These are phyloP conservation scores for Diaporthe longicolla DNA, from an alignment of 2,329 filamentous ascomycete genomes.

Conservation along the genomic window DNA sequence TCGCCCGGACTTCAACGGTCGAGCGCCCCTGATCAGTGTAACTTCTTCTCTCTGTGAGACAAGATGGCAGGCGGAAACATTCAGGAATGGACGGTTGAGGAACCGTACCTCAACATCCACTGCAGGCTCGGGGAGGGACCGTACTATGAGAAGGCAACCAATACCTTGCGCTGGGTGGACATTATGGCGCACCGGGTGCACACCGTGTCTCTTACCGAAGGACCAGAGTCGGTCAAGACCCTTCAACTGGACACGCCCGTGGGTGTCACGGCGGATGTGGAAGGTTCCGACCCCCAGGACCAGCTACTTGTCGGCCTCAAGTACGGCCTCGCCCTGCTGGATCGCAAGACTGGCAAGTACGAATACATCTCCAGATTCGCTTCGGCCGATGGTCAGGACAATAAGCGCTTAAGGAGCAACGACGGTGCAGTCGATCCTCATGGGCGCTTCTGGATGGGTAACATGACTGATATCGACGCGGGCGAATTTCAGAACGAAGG, in stretches of 20 bases:
- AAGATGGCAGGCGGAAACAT: constrained; percentile 53
- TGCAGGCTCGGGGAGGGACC: constrained; percentile 82
- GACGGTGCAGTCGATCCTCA: constrained; percentile 86
- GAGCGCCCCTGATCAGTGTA: constrained; percentile 4
- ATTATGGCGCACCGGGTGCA: constrained; percentile 84
- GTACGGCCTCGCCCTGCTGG: constrained; percentile 83
- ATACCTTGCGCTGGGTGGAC: constrained; percentile 83
- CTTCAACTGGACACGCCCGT: constrained; percentile 67
- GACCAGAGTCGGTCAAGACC: constrained; percentile 74
- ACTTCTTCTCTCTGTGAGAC: constrained; percentile 11
- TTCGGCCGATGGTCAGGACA: constrained; percentile 53
- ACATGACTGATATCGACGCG: constrained; percentile 81
- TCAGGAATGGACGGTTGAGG: constrained; percentile 65
- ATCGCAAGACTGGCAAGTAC: constrained; percentile 71
- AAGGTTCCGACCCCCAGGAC: constrained; percentile 71
- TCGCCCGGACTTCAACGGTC: constrained; percentile 14
- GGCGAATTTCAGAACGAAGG: constrained; percentile 73
- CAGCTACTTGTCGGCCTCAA: constrained; percentile 86
- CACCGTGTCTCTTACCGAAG: constrained; percentile 75
- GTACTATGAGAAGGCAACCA: constrained; percentile 76
- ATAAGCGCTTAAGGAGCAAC: constrained; percentile 77
- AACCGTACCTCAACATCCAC: constrained; percentile 72
- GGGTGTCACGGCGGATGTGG: constrained; percentile 84
- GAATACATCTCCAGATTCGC: constrained; percentile 67
- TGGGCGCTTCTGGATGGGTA: constrained; percentile 87